A percentile compares a stretch with the other conserved stretches of the same genome.
Conservation (phyloP, 2,329 filamentous ascomycete genomes). For the Ceratocystiopsis minuta region DNA sequence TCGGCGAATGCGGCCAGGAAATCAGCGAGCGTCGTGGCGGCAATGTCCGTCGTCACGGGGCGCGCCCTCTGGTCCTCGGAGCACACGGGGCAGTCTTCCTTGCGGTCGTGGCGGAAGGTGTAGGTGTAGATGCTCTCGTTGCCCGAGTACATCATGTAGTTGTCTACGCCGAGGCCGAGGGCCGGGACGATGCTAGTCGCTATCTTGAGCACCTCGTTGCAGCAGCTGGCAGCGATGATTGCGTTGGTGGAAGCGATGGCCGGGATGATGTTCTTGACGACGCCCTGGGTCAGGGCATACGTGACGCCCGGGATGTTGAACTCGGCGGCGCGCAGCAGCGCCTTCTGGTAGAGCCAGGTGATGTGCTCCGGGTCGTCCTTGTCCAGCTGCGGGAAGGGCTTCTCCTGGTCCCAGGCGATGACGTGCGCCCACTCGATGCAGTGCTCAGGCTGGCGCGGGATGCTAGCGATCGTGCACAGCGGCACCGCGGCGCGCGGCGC, state of each 20-base stretch:
- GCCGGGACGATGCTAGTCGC: conserved; percentile 66
- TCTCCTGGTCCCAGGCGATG: conserved; percentile 85
- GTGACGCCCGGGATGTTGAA: conserved; percentile 88
- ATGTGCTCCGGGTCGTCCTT: conserved; percentile 95
- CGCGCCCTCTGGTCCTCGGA: conserved; percentile 52
- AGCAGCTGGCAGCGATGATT: conserved; percentile 86
- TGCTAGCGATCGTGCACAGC: conserved; percentile 88
- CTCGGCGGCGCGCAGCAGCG: conserved; percentile 61
- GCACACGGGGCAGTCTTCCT: conserved; percentile 87
- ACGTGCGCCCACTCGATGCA: conserved; percentile 98
- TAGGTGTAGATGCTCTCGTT: conserved; percentile 94
- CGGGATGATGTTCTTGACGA: conserved; percentile 98
- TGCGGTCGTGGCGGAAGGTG: conserved; percentile 88
- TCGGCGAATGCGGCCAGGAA: conserved; percentile 72
- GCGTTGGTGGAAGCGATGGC: conserved; percentile 97
- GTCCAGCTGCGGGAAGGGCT: conserved; percentile 70
- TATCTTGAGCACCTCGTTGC: conserved; percentile 93
- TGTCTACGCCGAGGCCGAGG: conserved; percentile 51
- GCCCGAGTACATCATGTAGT: conserved; percentile 99
- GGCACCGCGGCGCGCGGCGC: conserved; percentile 93
- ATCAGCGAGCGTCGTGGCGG: conserved; percentile 53
- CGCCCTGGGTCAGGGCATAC: conserved; percentile 88
- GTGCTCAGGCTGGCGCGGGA: conserved; percentile 91
- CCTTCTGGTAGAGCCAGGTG: conserved; percentile 85
- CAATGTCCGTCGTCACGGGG: conserved; percentile 50